Conservation (phyloP, 805 yeast species). For the Lipomyces yamadae region DNA sequence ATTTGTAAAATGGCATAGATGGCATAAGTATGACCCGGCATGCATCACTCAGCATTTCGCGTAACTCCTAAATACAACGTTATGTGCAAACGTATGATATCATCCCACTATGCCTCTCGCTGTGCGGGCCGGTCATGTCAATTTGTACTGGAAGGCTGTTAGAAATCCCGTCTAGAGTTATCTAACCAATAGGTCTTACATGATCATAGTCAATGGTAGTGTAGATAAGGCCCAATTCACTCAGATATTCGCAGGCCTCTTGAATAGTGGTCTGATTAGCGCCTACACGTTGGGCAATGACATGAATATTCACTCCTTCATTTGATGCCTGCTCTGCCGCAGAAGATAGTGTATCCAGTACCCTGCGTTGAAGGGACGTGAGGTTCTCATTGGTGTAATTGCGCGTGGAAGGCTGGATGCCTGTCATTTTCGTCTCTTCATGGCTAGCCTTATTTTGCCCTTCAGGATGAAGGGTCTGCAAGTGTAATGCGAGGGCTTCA, state of each 20-base stretch:
- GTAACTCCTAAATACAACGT: too few relatives aligned
- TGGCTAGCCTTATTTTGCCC: not conserved
- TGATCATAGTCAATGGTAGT: conserved; percentile 37
- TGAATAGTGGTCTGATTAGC: conserved; percentile 9
- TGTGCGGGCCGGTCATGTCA: not conserved
- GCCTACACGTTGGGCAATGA: conserved; percentile 20
- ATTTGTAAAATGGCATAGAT: not conserved
- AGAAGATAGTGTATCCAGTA: conserved; percentile 22
- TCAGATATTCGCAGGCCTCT: conserved; percentile 25
- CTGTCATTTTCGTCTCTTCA: conserved; percentile 5
- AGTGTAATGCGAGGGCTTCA: conserved; percentile 49
- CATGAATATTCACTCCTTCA: conserved; percentile 34
- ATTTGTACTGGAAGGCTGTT: not conserved
- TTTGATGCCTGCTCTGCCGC: conserved; percentile 17
- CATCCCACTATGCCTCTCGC: not conserved
- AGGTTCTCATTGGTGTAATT: conserved; percentile 26
- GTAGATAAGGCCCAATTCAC: conserved; percentile 30
- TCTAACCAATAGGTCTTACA: conserved; percentile 16
- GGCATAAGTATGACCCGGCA: not conserved
- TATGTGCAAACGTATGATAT: not conserved
- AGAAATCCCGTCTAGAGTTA: not conserved
- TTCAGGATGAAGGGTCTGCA: conserved; percentile 9
- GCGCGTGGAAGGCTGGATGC: conserved; percentile 2
- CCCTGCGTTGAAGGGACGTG: conserved; percentile 28
- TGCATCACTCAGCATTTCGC: too few relatives aligned